Evolutionary conservation across 441 rosid species (phyloP).

Genomic region (Gossypium schwendimanii): DNA sequence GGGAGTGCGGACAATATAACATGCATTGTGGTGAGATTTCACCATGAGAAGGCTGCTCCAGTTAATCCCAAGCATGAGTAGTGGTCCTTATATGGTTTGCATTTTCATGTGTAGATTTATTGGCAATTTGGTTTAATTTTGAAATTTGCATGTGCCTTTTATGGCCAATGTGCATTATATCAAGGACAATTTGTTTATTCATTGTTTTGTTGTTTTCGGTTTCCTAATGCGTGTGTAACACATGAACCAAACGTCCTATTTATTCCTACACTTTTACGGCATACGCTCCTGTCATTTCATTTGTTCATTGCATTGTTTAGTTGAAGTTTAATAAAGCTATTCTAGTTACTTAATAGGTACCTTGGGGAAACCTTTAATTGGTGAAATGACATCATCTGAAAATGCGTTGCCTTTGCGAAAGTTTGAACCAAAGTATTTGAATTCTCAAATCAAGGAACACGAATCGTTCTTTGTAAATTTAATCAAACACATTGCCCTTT

Average conservation of each 20-base stretch:
- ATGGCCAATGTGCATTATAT: conserved; percentile 12
- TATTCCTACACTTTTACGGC: background rate
- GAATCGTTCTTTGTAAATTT: no score
- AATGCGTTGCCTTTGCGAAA: no score
- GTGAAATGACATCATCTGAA: no score
- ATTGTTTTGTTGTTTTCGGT: conserved; percentile 16
- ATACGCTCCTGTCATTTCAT: background rate
- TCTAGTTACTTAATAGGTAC: background rate
- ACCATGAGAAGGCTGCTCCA: conserved; percentile 37
- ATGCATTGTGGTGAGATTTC: conserved; percentile 84
- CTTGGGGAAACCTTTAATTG: no score
- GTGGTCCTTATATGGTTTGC: conserved; percentile 13
- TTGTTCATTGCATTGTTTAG: background rate
- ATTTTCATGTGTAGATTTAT: conserved; percentile 8
- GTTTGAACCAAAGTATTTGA: no score
- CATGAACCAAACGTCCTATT: background rate
- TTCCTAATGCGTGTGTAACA: conserved; percentile 10
- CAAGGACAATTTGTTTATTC: conserved; percentile 33
- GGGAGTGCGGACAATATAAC: conserved; percentile 98
- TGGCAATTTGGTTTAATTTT: background rate
- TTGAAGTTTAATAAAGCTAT: background rate
- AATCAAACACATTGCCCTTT: no score
- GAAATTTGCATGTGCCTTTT: conserved; percentile 1
- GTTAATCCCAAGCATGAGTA: conserved; percentile 19
- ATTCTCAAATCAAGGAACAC: no score